phyloP scores from a whole-genome alignment of 179 eudicot genomes.

The Sideroxylon spinosum region DNA sequence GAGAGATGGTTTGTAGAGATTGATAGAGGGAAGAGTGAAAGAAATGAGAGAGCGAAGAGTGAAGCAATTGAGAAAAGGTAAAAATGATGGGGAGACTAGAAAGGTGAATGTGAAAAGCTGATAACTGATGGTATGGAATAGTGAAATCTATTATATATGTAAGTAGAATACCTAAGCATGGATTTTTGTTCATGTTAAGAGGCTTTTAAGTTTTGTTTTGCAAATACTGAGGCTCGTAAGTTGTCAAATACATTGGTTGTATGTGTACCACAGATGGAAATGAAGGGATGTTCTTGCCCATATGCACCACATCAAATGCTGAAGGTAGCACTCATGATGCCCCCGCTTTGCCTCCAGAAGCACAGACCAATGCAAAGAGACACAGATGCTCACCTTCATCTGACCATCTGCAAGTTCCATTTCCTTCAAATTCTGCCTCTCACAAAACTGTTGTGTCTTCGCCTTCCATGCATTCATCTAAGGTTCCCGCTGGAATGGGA shows the following conservation, averaged over 20 bases:
- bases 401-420: neutral
- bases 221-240: neutral
- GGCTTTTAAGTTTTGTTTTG: no score
- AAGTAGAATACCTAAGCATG: no score
- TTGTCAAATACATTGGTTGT: neutral
- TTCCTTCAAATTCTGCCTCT: neutral
- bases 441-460: neutral
- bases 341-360: neutral
- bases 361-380: conserved; percentile 16
- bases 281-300: neutral
- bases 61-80: no score
- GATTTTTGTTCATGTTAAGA: no score
- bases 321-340: neutral
- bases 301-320: neutral
- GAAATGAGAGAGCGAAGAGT: no score
- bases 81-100: no score
- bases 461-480: neutral
- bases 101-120: no score
- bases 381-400: conserved; percentile 14
- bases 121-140: no score
- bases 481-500: neutral
- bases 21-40: no score
- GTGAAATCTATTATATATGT: no score
- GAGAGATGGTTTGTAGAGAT: no score
- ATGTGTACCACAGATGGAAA: conserved; percentile 7